Evolutionary conservation across 108 stramenopile genomes (phyloP).

Genomic region (Discostella stelligeroides): DNA sequence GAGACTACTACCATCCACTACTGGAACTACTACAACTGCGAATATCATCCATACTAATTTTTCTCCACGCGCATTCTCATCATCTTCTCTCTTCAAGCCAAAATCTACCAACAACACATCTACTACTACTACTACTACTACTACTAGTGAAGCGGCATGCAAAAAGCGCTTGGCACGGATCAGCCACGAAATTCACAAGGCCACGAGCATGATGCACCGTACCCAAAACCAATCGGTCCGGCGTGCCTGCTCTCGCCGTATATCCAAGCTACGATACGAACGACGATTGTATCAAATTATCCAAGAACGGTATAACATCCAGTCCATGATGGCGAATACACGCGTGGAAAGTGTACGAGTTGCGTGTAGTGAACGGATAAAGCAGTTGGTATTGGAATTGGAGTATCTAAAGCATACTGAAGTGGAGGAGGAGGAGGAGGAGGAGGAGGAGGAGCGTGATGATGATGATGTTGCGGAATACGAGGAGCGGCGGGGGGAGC

Average conservation of each 20-base stretch:
- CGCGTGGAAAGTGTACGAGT: conserved; percentile 23
- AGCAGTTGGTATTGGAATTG: conserved; percentile 32
- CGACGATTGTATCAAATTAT: conserved; percentile 43
- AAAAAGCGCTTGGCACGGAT: conserved; percentile 33
- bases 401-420: conserved; percentile 9
- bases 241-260: conserved; percentile 15
- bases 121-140: neutral
- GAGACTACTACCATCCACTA: no score
- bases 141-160: conserved; percentile 30
- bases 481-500: neutral
- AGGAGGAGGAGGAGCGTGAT: neutral
- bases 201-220: conserved; percentile 21
- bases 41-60: neutral
- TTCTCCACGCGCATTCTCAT: conserved; percentile 15
- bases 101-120: conserved; percentile 7
- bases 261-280: conserved; percentile 35
- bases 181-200: conserved; percentile 31
- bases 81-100: conserved; percentile 16
- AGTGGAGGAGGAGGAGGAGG: neutral
- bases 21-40: no score
- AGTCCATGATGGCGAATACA: conserved; percentile 21
- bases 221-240: conserved; percentile 23
- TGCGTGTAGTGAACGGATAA: conserved; percentile 35
- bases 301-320: conserved; percentile 37
- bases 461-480: neutral